Evolutionary conservation across 768 basidiomycete species (phyloP).

Genomic region (Tricholomella constricta): DNA sequence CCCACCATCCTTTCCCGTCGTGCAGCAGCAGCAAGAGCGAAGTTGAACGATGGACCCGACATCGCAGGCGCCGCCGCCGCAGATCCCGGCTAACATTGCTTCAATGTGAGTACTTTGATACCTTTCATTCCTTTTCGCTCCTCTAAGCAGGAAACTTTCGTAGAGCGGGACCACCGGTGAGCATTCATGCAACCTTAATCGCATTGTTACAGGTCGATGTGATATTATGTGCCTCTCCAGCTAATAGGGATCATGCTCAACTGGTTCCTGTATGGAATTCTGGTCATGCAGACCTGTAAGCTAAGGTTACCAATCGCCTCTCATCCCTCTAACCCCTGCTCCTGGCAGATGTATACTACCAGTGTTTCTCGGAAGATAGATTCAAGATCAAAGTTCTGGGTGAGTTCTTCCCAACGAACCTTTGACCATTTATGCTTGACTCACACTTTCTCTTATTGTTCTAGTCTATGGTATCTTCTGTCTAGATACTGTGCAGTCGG

Average conservation of each 20-base stretch:
- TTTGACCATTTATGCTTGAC: too few species aligned
- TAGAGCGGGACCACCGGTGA: too few species aligned
- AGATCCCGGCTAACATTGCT: conserved; percentile 5
- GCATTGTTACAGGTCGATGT: background rate
- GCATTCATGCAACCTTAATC: too few species aligned
- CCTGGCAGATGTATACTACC: background rate
- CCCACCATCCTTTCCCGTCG: background rate
- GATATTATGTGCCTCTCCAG: background rate
- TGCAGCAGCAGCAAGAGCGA: background rate
- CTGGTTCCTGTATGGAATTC: conserved; percentile 1
- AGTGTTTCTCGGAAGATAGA: background rate
- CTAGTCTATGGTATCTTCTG: conserved; percentile 26
- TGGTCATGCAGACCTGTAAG: background rate
- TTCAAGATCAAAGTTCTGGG: background rate
- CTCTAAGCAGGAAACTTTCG: too few species aligned
- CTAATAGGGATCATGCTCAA: background rate
- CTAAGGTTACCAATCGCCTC: too few species aligned
- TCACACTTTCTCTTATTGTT: background rate
- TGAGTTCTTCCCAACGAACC: background rate
- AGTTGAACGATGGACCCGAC: background rate
- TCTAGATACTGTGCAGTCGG: conserved; percentile 31
- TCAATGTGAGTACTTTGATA: conserved; percentile 8
- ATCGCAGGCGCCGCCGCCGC: background rate
- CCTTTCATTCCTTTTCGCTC: too few species aligned
- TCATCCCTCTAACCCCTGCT: background rate